phyloP scores from a whole-genome alignment of 106 monocot species.

The Dioscorea zingiberensis region DNA sequence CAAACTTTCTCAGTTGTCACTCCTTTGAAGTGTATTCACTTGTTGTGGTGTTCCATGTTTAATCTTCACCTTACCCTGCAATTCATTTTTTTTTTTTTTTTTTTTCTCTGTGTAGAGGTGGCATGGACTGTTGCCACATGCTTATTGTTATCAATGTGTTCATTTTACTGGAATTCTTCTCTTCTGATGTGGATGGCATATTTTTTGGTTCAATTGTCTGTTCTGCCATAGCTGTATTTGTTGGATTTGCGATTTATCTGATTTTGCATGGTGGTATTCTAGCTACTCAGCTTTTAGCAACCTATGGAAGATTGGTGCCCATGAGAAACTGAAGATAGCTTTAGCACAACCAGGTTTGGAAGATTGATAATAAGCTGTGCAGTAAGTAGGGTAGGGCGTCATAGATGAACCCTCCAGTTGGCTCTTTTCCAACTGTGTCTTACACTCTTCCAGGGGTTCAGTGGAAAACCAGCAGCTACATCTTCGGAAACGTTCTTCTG shows the following conservation, averaged over 20 bases:
- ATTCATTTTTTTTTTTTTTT: not conserved
- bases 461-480: too few relatives aligned
- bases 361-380: too few relatives aligned
- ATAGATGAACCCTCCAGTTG: too few relatives aligned
- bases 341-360: too few relatives aligned
- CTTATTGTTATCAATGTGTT: conserved; percentile 9
- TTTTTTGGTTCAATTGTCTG: conserved; percentile 7
- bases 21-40: not conserved
- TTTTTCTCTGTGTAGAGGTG: not conserved
- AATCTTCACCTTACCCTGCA: too few relatives aligned
- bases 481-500: too few relatives aligned
- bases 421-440: too few relatives aligned
- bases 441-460: too few relatives aligned
- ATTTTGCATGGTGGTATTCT: not conserved
- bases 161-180: conserved; percentile 7
- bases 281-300: not conserved
- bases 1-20: not conserved
- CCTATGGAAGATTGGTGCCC: too few relatives aligned
- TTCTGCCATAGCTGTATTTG: not conserved
- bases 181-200: conserved; percentile 2
- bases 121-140: conserved; percentile 8
- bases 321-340: too few relatives aligned
- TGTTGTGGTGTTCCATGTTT: not conserved
- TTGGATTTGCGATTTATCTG: conserved; percentile 9
- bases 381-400: too few relatives aligned